phyloP scores from a whole-genome alignment of 208 protist genomes.

The Phytomonas sp. region DNA sequence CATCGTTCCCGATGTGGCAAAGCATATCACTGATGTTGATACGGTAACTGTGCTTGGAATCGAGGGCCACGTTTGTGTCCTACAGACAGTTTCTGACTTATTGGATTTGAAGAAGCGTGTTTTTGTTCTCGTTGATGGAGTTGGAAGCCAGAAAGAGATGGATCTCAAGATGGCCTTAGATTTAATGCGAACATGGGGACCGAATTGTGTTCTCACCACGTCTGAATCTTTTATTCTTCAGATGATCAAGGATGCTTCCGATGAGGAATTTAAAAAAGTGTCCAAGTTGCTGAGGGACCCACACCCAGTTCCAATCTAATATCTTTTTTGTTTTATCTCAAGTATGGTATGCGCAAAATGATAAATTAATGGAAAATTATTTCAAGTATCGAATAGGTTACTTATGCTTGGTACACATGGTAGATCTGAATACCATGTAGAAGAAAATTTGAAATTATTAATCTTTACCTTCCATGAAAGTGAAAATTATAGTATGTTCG shows the following conservation, averaged over 20 bases:
- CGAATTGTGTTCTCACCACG: slow-evolving; percentile 46
- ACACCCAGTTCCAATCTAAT: slow-evolving; percentile 17
- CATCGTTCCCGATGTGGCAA: slow-evolving; percentile 40
- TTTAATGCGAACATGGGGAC: slow-evolving; percentile 53
- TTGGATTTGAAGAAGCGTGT: slow-evolving; percentile 68
- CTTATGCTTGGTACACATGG: neutral
- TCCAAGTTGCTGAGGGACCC: slow-evolving; percentile 37
- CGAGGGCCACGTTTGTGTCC: slow-evolving; percentile 72
- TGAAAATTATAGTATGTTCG: neutral
- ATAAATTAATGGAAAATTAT: neutral
- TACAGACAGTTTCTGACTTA: slow-evolving; percentile 66
- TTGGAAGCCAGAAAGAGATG: slow-evolving; percentile 59
- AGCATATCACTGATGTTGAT: slow-evolving; percentile 33
- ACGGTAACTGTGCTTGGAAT: slow-evolving; percentile 77
- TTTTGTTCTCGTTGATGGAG: slow-evolving; percentile 49
- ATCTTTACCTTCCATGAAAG: neutral
- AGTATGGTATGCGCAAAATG: neutral
- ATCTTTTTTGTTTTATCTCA: neutral
- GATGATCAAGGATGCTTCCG: slow-evolving; percentile 49
- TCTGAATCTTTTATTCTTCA: slow-evolving; percentile 70
- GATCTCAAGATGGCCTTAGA: slow-evolving; percentile 53
- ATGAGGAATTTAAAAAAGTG: slow-evolving; percentile 65
- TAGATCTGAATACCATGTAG: neutral
- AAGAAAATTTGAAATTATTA: neutral
- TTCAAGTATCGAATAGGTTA: neutral